A percentile compares a stretch with the other conserved stretches of the same genome.
phyloP scores from a whole-genome alignment of 2,329 filamentous ascomycete genomes.

The Cercospora sp. region DNA sequence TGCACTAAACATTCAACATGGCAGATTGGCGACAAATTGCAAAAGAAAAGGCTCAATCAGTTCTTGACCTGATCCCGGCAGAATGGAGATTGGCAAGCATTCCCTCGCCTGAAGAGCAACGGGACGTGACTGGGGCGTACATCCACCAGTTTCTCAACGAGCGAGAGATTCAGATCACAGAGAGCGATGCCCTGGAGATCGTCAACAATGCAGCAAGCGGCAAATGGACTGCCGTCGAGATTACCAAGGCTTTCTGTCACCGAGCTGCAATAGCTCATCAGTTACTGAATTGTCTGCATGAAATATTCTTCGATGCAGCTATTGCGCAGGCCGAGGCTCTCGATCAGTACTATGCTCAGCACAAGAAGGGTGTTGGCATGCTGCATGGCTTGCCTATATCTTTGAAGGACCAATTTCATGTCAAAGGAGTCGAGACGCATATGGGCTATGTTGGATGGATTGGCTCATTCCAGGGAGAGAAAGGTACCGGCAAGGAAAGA shows the following conservation, averaged over 20 bases:
- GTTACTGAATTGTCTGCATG: conserved; percentile 48
- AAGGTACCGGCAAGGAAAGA: conserved; percentile 52
- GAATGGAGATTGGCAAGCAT: conserved; percentile 56
- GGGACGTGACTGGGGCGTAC: conserved; percentile 58
- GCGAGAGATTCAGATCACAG: conserved; percentile 61
- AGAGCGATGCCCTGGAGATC: conserved; percentile 60
- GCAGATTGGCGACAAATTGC: conserved; percentile 54
- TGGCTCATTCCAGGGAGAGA: conserved; percentile 59
- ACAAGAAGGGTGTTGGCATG: conserved; percentile 46
- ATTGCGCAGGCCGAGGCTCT: conserved; percentile 45
- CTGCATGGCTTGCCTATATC: conserved; percentile 53
- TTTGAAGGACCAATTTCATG: conserved; percentile 54
- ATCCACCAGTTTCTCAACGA: conserved; percentile 57
- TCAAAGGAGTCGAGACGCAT: conserved; percentile 49
- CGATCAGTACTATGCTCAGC: conserved; percentile 44
- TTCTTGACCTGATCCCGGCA: conserved; percentile 56
- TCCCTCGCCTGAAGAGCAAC: conserved; percentile 54
- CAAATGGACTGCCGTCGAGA: conserved; percentile 58
- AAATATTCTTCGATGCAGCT: conserved; percentile 52
- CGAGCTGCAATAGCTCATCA: conserved; percentile 56
- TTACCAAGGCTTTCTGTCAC: conserved; percentile 59
- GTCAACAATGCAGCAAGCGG: conserved; percentile 56
- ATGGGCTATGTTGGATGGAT: conserved; percentile 68
- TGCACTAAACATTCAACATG: conserved; percentile 5
- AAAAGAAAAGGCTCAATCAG: conserved; percentile 55